Percentiles rank a stretch among this genome's conserved stretches.
phyloP scores from a whole-genome alignment of 371 early-diverging fungal species.

The Mucor saturninus region DNA sequence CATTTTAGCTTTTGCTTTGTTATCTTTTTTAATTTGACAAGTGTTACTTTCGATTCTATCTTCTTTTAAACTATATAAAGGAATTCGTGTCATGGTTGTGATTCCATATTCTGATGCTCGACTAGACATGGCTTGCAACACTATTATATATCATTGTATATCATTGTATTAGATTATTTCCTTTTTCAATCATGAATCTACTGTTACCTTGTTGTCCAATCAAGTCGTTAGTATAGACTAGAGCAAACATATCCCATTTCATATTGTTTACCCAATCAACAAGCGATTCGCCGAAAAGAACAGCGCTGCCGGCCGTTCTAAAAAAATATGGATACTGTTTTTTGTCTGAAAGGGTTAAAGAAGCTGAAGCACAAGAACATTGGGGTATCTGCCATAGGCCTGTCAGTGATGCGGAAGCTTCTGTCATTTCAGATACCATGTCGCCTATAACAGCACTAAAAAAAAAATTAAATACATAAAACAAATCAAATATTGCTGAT shows the following conservation, averaged over 20 bases:
- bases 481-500: neutral
- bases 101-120: slow-evolving; percentile 25
- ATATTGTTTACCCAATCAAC: slow-evolving; percentile 42
- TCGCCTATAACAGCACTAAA: slow-evolving; percentile 53
- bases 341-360: slow-evolving; percentile 36
- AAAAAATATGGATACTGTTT: slow-evolving; percentile 47
- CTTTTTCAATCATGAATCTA: slow-evolving; percentile 8
- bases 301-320: slow-evolving; percentile 39
- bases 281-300: slow-evolving; percentile 34
- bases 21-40: neutral
- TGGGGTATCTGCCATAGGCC: slow-evolving; percentile 43
- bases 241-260: slow-evolving; percentile 44
- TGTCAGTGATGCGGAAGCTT: slow-evolving; percentile 42
- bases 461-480: neutral
- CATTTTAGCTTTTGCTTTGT: neutral
- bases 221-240: slow-evolving; percentile 44
- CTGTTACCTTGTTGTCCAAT: slow-evolving; percentile 37
- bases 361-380: slow-evolving; percentile 44
- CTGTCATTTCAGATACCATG: slow-evolving; percentile 37
- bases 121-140: neutral
- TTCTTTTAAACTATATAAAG: slow-evolving; percentile 33
- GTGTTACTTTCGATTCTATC: slow-evolving; percentile 24
- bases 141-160: neutral
- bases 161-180: neutral
- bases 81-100: slow-evolving; percentile 32